These are phyloP conservation scores for Phytophthora citricola DNA, from an alignment of 352 stramenopile genomes.

Conservation along the genomic window DNA sequence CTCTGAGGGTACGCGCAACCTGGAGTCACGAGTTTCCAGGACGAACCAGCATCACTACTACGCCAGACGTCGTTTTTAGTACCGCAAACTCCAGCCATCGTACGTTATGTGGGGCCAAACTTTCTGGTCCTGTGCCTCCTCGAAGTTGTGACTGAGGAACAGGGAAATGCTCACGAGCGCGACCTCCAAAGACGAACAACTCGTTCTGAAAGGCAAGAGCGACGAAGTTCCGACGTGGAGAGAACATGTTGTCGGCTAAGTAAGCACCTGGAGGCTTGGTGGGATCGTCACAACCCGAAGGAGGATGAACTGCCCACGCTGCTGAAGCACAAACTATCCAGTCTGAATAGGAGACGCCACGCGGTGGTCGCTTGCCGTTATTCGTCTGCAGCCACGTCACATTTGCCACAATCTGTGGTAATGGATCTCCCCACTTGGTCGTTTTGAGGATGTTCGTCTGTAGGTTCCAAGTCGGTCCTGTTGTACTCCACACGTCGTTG, in stretches of 20 bases:
- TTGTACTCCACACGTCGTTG: slow-evolving; percentile 84
- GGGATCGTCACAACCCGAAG: slow-evolving; percentile 62
- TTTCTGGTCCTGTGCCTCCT: slow-evolving; percentile 38
- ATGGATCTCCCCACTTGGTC: slow-evolving; percentile 72
- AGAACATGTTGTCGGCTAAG: slow-evolving; percentile 83
- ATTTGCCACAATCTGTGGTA: slow-evolving; percentile 75
- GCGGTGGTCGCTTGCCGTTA: slow-evolving; percentile 66
- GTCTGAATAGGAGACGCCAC: slow-evolving; percentile 60
- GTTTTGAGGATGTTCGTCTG: slow-evolving; percentile 66
- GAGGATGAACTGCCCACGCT: slow-evolving; percentile 56
- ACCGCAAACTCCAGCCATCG: slow-evolving; percentile 74
- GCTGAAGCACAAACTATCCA: slow-evolving; percentile 73
- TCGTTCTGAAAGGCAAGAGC: slow-evolving; percentile 65
- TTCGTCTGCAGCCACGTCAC: slow-evolving; percentile 80
- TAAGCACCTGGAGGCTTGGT: slow-evolving; percentile 68
- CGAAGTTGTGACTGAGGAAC: slow-evolving; percentile 60
- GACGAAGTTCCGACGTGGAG: slow-evolving; percentile 72
- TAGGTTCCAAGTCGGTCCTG: slow-evolving; percentile 59
- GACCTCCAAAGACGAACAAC: slow-evolving; percentile 66
- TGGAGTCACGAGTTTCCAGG: slow-evolving; percentile 76
- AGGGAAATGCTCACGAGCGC: slow-evolving; percentile 64
- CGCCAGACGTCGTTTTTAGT: slow-evolving; percentile 83
- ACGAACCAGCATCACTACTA: slow-evolving; percentile 71
- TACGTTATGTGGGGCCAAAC: slow-evolving; percentile 39
- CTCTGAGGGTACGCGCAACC: slow-evolving; percentile 67